Percentiles rank a stretch among this genome's conserved stretches.
Conservation (phyloP, 2,329 filamentous ascomycete species). For the Tolypocladium paradoxum region DNA sequence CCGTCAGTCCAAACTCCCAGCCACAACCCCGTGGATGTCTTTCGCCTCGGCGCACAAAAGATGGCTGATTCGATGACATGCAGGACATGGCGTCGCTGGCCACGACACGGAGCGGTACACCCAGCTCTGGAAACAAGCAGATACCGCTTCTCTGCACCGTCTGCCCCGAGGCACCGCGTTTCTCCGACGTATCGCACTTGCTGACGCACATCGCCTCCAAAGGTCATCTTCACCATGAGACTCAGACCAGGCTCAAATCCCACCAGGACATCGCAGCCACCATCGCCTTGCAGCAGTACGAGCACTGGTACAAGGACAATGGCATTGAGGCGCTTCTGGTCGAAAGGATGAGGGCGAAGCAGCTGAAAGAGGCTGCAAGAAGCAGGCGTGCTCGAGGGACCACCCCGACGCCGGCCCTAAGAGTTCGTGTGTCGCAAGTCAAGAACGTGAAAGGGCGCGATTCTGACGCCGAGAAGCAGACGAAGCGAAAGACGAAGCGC, state of each 20-base stretch:
- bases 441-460: not conserved
- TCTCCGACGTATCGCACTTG: slow-evolving; percentile 85
- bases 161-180: slow-evolving; percentile 67
- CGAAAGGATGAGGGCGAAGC: slow-evolving; percentile 67
- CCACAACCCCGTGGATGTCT: no score
- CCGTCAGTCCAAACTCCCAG: slow-evolving; percentile 1
- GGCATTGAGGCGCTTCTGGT: slow-evolving; percentile 63
- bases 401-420: slow-evolving; percentile 8
- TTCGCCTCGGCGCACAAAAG: not conserved
- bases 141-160: slow-evolving; percentile 73
- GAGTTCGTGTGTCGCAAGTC: slow-evolving; percentile 7
- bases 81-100: slow-evolving; percentile 27
- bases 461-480: slow-evolving; percentile 6
- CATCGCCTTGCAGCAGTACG: slow-evolving; percentile 53
- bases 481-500: slow-evolving; percentile 20
- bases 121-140: slow-evolving; percentile 15
- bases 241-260: slow-evolving; percentile 66
- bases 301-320: slow-evolving; percentile 67
- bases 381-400: slow-evolving; percentile 29
- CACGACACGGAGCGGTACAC: slow-evolving; percentile 8
- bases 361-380: slow-evolving; percentile 51
- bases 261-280: slow-evolving; percentile 56
- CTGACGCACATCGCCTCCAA: slow-evolving; percentile 90
- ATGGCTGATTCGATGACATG: slow-evolving; percentile 3
- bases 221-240: slow-evolving; percentile 76